phyloP scores from a whole-genome alignment of 805 yeast genomes.

The Ogataea siamensis region DNA sequence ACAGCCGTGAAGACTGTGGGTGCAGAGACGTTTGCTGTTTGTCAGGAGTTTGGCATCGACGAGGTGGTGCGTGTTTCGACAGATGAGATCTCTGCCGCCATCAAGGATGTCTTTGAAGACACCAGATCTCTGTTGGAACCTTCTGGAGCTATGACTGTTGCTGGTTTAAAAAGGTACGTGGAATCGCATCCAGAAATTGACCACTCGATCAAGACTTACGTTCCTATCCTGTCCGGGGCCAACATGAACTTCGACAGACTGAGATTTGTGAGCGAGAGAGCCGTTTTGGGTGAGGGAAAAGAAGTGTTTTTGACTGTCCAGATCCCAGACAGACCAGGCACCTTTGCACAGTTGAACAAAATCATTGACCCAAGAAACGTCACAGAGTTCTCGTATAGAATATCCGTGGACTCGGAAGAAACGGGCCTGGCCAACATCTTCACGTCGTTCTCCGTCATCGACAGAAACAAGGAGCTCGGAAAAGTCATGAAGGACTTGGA shows the following conservation, averaged over 20 bases:
- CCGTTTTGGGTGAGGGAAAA: constrained; percentile 96
- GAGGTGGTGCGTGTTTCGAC: constrained; percentile 83
- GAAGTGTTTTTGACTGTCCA: constrained; percentile 90
- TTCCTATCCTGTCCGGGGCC: constrained; percentile 91
- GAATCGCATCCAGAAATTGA: constrained; percentile 65
- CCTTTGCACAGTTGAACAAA: constrained; percentile 73
- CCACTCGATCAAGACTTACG: constrained; percentile 67
- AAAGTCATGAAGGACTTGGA: constrained; percentile 59
- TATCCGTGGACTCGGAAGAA: constrained; percentile 42
- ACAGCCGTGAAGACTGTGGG: constrained; percentile 92
- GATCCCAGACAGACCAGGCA: constrained; percentile 92
- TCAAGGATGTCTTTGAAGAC: constrained; percentile 94
- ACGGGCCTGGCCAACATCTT: constrained; percentile 68
- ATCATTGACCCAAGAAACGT: constrained; percentile 84
- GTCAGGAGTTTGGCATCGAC: constrained; percentile 71
- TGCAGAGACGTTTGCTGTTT: constrained; percentile 83
- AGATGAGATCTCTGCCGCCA: constrained; percentile 94
- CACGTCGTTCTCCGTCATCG: constrained; percentile 81
- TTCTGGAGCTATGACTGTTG: constrained; percentile 94
- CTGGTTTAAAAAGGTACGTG: constrained; percentile 87
- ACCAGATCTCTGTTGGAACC: constrained; percentile 95
- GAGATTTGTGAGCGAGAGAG: constrained; percentile 95
- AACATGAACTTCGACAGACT: constrained; percentile 97
- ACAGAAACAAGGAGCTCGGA: constrained; percentile 69
- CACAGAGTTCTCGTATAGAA: constrained; percentile 93